Percentiles rank a stretch among this genome's conserved stretches.
phyloP scores from a whole-genome alignment of 2,329 filamentous ascomycete species.

The Trichoderma atroviride region DNA sequence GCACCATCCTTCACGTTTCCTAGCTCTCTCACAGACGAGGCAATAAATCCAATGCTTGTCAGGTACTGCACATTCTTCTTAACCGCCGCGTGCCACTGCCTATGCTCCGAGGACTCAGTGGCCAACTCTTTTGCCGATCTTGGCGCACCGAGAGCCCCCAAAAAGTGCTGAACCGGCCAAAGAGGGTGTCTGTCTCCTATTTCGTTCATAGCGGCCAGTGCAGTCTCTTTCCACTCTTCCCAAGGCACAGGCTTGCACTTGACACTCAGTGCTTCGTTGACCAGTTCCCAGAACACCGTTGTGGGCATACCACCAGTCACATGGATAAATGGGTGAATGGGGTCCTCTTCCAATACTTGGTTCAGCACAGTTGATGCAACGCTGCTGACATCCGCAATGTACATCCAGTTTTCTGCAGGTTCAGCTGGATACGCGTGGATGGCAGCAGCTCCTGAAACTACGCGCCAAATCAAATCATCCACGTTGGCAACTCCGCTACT shows the following conservation, averaged over 20 bases:
- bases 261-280: constrained; percentile 26
- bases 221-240: constrained; percentile 27
- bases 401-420: constrained; percentile 28
- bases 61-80: constrained; percentile 17
- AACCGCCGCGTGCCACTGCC: not conserved
- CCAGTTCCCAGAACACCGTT: constrained; percentile 29
- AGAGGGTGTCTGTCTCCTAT: constrained; percentile 32
- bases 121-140: not conserved
- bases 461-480: constrained; percentile 34
- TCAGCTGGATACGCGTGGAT: constrained; percentile 25
- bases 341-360: constrained; percentile 5
- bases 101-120: not conserved
- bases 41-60: constrained; percentile 14
- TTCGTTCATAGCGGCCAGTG: constrained; percentile 22
- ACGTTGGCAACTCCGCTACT: constrained; percentile 31
- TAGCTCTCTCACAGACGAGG: not conserved
- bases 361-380: constrained; percentile 28
- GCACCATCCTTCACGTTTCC: not conserved
- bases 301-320: constrained; percentile 28
- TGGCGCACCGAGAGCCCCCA: constrained; percentile 17
- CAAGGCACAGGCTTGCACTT: constrained; percentile 24
- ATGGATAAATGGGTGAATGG: constrained; percentile 22
- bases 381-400: constrained; percentile 27
- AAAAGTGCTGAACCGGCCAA: constrained; percentile 35
- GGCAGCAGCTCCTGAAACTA: constrained; percentile 28